Evolutionary conservation across 768 basidiomycete genomes (phyloP).

Genomic region (Russula sp.): DNA sequence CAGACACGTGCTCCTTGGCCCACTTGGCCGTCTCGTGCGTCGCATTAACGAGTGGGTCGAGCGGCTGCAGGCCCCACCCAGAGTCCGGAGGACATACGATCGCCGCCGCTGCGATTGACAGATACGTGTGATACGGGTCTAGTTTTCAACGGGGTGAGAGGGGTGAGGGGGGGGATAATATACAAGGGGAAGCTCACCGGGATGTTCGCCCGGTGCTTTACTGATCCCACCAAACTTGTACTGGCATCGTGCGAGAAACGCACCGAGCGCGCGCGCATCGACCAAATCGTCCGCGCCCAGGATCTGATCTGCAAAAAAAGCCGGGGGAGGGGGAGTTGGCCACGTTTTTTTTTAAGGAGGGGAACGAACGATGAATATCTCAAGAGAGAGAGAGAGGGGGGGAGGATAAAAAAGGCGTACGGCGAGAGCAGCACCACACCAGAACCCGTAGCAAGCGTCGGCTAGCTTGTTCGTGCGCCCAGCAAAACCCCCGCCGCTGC

Average conservation of each 20-base stretch:
- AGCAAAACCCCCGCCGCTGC: constrained; percentile 79
- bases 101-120: constrained; percentile 75
- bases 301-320: constrained; percentile 43
- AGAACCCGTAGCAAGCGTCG: constrained; percentile 96
- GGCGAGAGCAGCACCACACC: constrained; percentile 77
- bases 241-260: constrained; percentile 71
- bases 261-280: constrained; percentile 45
- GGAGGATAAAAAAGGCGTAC: constrained; percentile 35
- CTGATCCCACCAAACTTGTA: constrained; percentile 85
- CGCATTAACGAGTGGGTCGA: constrained; percentile 72
- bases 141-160: not conserved
- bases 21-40: constrained; percentile 56
- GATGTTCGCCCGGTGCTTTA: constrained; percentile 71
- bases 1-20: constrained; percentile 54
- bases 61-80: constrained; percentile 47
- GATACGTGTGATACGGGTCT: constrained; percentile 96
- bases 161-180: constrained; percentile 16
- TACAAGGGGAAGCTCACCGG: constrained; percentile 47
- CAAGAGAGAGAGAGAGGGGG: too few relatives aligned
- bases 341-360: too few relatives aligned
- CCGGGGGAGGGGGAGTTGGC: not conserved
- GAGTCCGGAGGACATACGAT: constrained; percentile 30
- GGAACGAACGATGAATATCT: not conserved
- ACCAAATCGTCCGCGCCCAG: constrained; percentile 54
- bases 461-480: constrained; percentile 83